Conservation (phyloP, 176 grass and related monocot species). For the Oryza nivara region DNA sequence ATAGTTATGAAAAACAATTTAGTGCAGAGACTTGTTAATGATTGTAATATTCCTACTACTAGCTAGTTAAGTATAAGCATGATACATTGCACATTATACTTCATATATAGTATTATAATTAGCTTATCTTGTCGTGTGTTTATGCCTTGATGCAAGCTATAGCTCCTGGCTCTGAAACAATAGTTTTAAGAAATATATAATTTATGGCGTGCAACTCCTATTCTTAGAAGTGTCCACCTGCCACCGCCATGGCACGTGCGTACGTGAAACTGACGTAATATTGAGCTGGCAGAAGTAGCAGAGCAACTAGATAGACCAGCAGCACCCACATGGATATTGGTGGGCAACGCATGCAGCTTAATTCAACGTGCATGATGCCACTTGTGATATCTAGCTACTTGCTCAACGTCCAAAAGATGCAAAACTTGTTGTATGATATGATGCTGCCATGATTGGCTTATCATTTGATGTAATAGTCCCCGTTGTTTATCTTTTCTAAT, state of each 20-base stretch:
- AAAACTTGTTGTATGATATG: not conserved
- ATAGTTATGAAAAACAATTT: not conserved
- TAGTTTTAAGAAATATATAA: not conserved
- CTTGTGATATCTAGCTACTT: conserved; percentile 2
- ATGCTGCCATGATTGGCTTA: conserved; percentile 31
- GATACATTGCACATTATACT: not conserved
- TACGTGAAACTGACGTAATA: not conserved
- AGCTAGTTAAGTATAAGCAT: not conserved
- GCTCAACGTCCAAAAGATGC: conserved; percentile 31
- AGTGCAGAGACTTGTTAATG: not conserved
- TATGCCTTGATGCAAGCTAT: not conserved
- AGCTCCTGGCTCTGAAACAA: not conserved
- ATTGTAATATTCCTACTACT: not conserved
- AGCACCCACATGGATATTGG: conserved; percentile 27
- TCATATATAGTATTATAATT: not conserved
- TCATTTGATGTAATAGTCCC: conserved; percentile 1
- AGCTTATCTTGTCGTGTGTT: not conserved
- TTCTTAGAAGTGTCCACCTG: conserved; percentile 36
- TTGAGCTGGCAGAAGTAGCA: conserved; percentile 27
- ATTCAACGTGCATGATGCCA: conserved; percentile 22
- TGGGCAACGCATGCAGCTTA: conserved; percentile 39
- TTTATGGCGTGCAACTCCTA: not conserved
- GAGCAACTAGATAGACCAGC: conserved; percentile 1
- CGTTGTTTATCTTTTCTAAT: conserved; percentile 26
- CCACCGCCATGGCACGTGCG: conserved; percentile 21